Conservation (phyloP, 129 eudicot genomes). For the Arctium lappa region DNA sequence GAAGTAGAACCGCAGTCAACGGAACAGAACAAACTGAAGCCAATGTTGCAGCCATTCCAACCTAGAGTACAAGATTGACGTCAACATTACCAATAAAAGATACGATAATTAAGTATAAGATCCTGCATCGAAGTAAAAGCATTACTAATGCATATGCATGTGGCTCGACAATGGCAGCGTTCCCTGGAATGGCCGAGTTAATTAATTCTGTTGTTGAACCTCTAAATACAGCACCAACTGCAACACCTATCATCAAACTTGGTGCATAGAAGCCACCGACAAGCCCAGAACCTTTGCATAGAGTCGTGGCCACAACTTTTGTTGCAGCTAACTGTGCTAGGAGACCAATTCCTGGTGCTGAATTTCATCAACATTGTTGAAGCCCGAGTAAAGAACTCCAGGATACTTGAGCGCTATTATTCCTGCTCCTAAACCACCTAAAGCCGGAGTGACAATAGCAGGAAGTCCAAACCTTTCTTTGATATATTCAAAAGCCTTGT, state of each 20-base stretch:
- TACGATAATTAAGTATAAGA: not conserved
- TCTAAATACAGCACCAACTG: conserved; percentile 97
- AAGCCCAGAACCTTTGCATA: conserved; percentile 95
- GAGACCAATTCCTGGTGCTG: conserved; percentile 98
- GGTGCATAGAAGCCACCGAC: conserved; percentile 99
- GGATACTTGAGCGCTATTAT: conserved; percentile 93
- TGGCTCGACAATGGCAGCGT: conserved; percentile 94
- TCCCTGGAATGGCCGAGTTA: conserved; percentile 91
- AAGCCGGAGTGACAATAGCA: conserved; percentile 84
- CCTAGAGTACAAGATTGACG: conserved; percentile 42
- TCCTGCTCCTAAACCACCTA: conserved; percentile 96
- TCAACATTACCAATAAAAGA: not conserved
- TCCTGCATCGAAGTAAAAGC: not conserved
- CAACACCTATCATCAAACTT: conserved; percentile 98
- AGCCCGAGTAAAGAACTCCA: conserved; percentile 95
- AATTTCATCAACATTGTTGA: conserved; percentile 94
- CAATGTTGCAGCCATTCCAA: conserved; percentile 99
- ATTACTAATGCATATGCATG: conserved; percentile 98
- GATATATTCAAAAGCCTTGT: conserved; percentile 55
- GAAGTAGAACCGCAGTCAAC: conserved; percentile 89
- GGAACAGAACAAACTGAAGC: conserved; percentile 99
- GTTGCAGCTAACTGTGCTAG: conserved; percentile 90
- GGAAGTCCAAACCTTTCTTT: conserved; percentile 80
- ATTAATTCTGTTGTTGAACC: conserved; percentile 84
- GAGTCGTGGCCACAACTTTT: conserved; percentile 93